Conservation (phyloP, 2,329 filamentous ascomycete species). For the Westerdykella sp. region DNA sequence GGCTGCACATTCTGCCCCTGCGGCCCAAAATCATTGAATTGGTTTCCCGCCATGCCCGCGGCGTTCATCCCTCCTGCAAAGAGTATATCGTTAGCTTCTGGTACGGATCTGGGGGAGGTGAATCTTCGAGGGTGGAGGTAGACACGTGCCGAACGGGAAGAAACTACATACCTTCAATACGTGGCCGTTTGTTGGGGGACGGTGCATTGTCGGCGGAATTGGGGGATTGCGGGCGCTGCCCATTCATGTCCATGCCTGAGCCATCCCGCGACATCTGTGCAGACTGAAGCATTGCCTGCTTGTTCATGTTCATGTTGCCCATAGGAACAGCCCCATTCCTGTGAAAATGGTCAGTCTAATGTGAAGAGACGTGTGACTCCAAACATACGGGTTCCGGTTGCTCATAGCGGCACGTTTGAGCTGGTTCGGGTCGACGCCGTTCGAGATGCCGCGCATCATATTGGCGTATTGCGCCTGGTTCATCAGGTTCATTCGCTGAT, state of each 20-base stretch:
- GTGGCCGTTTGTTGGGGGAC: slow-evolving; percentile 84
- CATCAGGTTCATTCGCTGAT: slow-evolving; percentile 67
- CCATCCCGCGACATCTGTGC: slow-evolving; percentile 81
- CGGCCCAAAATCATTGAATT: slow-evolving; percentile 61
- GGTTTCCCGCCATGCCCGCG: slow-evolving; percentile 63
- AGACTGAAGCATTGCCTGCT: slow-evolving; percentile 57
- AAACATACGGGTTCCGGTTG: slow-evolving; percentile 62
- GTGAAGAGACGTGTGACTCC: not conserved
- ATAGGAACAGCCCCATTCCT: slow-evolving; percentile 41
- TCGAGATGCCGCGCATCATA: slow-evolving; percentile 62
- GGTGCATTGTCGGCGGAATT: slow-evolving; percentile 79
- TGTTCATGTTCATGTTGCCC: slow-evolving; percentile 56
- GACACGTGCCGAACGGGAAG: not conserved
- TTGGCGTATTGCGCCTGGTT: slow-evolving; percentile 43
- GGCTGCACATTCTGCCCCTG: slow-evolving; percentile 58
- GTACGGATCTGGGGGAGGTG: slow-evolving; percentile 38
- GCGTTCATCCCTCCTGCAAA: slow-evolving; percentile 69
- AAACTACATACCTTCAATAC: slow-evolving; percentile 59
- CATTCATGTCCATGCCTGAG: slow-evolving; percentile 79
- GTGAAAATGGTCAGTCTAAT: slow-evolving; percentile 1
- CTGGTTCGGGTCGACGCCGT: slow-evolving; percentile 55
- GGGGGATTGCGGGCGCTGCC: slow-evolving; percentile 70
- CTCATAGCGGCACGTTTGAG: slow-evolving; percentile 73
- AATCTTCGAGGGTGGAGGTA: slow-evolving; percentile 34
- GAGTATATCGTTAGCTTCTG: slow-evolving; percentile 55